Evolutionary conservation across 169 alveolate genomes (phyloP), one percentile per base, ranked within the genome.

Genomic region (Plasmodium gonderi): DNA sequence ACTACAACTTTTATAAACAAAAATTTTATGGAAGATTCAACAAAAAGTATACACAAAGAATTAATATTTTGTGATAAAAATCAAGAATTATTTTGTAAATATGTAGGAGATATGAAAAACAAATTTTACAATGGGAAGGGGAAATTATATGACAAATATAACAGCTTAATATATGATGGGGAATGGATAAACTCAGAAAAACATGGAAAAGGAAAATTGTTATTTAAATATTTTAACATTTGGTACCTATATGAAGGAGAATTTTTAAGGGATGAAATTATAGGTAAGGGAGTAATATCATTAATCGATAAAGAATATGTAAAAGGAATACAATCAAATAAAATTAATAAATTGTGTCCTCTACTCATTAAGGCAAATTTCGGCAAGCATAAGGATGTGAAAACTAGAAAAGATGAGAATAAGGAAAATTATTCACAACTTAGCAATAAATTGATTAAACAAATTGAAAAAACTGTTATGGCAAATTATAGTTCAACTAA

Each of bases 181-280:
- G 83, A 67, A 1, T 90, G 94, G 94, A 17, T 65, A 20, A 79
- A 90, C 40, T 38, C 67, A 65, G 82, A 90, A 90, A 90, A 67
- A 90, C 79, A 77, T 51, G 94, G 94, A 64, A 77, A 78, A 36
- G 94, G 94, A 11, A 90, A 90, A 78, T 79, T 90, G 38, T 33
- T 90, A 20, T 90, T 90, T 17, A 90, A 90, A 69, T 33, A 90
- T 79, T 90, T 90, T 44, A 90, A 90, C 47, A 90, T 90, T 51
- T 90, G 94, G 94, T 90, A 90, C 17, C 49, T 90, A 51, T 90
- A 77, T 78, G 94, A 90, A 90, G 94, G 94, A 23, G 75, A 77
- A 40, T 90, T 90, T 79, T 78, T 49, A 11, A 77, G 54, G 17
- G 94, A 90, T 65, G 91, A 90, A 77, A 78, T 90, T 23, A 72